These are phyloP conservation scores for Punica granatum DNA, from an alignment of 345 rosid genomes.

Conservation along the genomic window DNA sequence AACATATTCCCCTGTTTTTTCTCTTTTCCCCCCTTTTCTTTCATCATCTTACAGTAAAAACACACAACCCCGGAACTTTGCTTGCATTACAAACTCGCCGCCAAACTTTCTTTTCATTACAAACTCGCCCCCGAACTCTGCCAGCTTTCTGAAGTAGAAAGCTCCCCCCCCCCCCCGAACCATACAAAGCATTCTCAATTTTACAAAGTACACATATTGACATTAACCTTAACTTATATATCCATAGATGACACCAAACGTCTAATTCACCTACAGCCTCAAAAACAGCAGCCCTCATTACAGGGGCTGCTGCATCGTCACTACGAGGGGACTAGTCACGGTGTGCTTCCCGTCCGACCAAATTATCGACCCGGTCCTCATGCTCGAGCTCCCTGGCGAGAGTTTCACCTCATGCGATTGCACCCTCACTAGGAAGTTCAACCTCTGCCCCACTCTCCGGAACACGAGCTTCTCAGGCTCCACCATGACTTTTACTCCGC, in stretches of 20 bases:
- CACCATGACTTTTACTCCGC: constrained; percentile 49
- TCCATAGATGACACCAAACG: no score
- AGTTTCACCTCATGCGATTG: constrained; percentile 38
- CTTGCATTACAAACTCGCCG: neutral
- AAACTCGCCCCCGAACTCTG: neutral
- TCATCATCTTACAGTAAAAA: neutral
- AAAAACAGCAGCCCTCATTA: constrained; percentile 14
- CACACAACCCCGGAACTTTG: neutral
- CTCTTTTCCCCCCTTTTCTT: no score
- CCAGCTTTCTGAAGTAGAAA: constrained; percentile 14
- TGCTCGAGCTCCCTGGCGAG: constrained; percentile 43
- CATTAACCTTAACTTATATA: neutral
- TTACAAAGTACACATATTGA: neutral
- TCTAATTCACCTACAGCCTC: neutral
- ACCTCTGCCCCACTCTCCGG: constrained; percentile 58
- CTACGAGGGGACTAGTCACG: constrained; percentile 74
- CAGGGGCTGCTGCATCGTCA: constrained; percentile 91
- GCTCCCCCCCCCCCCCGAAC: constrained; percentile 10
- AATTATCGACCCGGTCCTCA: constrained; percentile 56
- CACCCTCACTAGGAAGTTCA: constrained; percentile 58
- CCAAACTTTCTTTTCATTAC: neutral
- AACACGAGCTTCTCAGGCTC: constrained; percentile 56
- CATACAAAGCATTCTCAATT: constrained; percentile 5
- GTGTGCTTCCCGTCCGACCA: constrained; percentile 85
- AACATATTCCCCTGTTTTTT: no score